These are phyloP conservation scores for Leishmania braziliensis DNA, from an alignment of 208 protist genomes.

Conservation along the genomic window DNA sequence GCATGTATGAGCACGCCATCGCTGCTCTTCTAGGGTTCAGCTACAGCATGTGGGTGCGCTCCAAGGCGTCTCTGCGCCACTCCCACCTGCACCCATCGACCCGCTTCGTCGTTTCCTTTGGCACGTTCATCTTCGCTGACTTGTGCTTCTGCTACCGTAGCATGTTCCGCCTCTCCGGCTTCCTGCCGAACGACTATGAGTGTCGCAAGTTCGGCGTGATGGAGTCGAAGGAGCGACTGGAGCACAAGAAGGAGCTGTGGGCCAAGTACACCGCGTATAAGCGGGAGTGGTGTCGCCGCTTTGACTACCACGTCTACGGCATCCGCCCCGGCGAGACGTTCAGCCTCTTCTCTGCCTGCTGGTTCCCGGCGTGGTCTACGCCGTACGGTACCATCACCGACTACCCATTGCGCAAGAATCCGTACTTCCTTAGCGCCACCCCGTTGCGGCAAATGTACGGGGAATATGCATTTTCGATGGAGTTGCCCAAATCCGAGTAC, in stretches of 20 bases:
- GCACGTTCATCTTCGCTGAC: slow-evolving; percentile 69
- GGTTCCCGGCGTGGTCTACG: slow-evolving; percentile 66
- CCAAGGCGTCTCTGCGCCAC: slow-evolving; percentile 67
- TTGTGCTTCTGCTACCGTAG: slow-evolving; percentile 83
- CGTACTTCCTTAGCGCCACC: slow-evolving; percentile 84
- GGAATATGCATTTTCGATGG: slow-evolving; percentile 50
- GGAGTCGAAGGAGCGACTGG: slow-evolving; percentile 75
- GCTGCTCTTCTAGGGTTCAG: slow-evolving; percentile 30
- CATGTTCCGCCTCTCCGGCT: slow-evolving; percentile 77
- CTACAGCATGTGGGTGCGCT: slow-evolving; percentile 76
- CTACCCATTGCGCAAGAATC: slow-evolving; percentile 89
- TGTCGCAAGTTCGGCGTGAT: slow-evolving; percentile 88
- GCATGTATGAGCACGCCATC: slow-evolving; percentile 82
- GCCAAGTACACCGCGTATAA: slow-evolving; percentile 89
- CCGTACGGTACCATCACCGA: slow-evolving; percentile 70
- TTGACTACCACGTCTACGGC: slow-evolving; percentile 90
- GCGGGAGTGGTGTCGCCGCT: slow-evolving; percentile 90
- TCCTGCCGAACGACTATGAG: slow-evolving; percentile 88
- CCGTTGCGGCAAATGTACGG: slow-evolving; percentile 69
- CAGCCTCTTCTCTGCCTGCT: slow-evolving; percentile 84
- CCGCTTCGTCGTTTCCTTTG: slow-evolving; percentile 31
- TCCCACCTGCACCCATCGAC: slow-evolving; percentile 44
- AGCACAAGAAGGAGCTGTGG: slow-evolving; percentile 81
- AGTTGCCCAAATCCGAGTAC: slow-evolving; percentile 54
- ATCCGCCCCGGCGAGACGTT: slow-evolving; percentile 86